Conservation (phyloP, 2,329 filamentous ascomycete species). For the Westerdykella aurantiaca region DNA sequence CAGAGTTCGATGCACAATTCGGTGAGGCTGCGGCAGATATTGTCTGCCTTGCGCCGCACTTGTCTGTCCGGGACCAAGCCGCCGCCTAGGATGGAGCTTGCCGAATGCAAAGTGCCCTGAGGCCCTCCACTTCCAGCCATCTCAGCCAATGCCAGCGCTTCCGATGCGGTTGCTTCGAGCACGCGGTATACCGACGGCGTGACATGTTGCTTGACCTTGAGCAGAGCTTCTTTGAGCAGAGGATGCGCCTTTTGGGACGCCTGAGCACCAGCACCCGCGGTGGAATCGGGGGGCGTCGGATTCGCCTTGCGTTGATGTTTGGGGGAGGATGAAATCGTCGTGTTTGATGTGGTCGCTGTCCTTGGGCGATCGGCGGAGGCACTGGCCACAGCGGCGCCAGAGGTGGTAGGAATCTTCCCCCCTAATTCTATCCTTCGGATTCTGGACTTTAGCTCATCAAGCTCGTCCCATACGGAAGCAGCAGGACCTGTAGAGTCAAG, state of each 20-base stretch:
- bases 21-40: constrained; percentile 84
- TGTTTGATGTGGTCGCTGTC: constrained; percentile 85
- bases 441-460: constrained; percentile 90
- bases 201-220: constrained; percentile 67
- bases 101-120: constrained; percentile 55
- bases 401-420: constrained; percentile 77
- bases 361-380: constrained; percentile 74
- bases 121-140: constrained; percentile 71
- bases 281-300: constrained; percentile 36
- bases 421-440: constrained; percentile 87
- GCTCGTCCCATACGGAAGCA: constrained; percentile 94
- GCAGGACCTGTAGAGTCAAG: constrained; percentile 81
- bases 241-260: constrained; percentile 61
- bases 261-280: constrained; percentile 42
- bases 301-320: constrained; percentile 59
- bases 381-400: constrained; percentile 62
- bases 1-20: constrained; percentile 80
- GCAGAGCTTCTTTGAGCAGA: constrained; percentile 71
- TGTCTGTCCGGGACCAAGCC: constrained; percentile 67
- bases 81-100: constrained; percentile 59
- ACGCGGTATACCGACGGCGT: constrained; percentile 67
- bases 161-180: constrained; percentile 72
- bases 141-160: constrained; percentile 71
- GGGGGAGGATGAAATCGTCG: constrained; percentile 84
- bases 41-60: constrained; percentile 82